Conservation (phyloP, 108 stramenopile genomes). For the Stephanodiscus triporus region DNA sequence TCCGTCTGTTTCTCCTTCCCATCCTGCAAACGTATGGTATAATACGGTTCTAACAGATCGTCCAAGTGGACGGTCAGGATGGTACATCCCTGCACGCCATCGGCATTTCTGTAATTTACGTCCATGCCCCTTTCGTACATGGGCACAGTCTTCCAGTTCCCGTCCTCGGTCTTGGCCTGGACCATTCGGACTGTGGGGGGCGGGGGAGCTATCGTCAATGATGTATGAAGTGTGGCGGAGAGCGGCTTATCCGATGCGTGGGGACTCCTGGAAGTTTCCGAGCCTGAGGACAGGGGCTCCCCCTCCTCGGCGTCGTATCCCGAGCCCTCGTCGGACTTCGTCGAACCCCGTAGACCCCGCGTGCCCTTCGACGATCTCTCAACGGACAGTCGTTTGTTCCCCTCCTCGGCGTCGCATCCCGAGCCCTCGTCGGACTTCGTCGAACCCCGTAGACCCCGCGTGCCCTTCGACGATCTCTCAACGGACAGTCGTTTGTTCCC, state of each 20-base stretch:
- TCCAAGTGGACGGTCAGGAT: conserved; percentile 45
- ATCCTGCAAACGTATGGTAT: conserved; percentile 41
- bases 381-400: too few species aligned
- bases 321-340: background rate
- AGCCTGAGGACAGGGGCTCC: conserved; percentile 10
- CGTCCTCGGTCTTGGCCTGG: conserved; percentile 45
- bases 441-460: background rate
- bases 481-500: too few species aligned
- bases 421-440: background rate
- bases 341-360: background rate
- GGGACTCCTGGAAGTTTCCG: conserved; percentile 8
- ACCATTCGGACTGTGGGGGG: conserved; percentile 45
- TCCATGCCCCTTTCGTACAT: conserved; percentile 30
- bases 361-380: background rate
- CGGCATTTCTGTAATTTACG: conserved; percentile 33
- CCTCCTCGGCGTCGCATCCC: background rate
- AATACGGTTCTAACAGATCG: conserved; percentile 58
- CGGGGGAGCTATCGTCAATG: background rate
- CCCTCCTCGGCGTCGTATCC: background rate
- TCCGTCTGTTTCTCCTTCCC: conserved; percentile 65
- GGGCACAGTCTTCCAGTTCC: conserved; percentile 41
- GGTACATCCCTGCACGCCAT: conserved; percentile 19
- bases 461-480: background rate
- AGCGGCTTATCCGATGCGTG: background rate
- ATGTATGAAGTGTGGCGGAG: background rate